Evolutionary conservation across 1,284 basidiomycete genomes (phyloP), one percentile per base, ranked within the genome.

Genomic region (Neolentinus lepideus): DNA sequence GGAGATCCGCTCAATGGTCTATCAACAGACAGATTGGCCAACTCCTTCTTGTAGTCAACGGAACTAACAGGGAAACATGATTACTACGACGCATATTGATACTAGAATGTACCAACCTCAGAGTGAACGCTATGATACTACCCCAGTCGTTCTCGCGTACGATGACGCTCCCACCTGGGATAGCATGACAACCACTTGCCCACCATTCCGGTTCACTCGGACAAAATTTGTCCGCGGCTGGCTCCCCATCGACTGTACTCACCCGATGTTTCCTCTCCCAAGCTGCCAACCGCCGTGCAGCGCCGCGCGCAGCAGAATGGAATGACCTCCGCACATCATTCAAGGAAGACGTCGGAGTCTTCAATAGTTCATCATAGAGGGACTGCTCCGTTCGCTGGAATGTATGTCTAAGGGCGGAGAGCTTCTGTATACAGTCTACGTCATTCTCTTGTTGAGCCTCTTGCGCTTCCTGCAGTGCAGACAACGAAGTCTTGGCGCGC

Each of bases 101-200:
- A 26, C 38, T 22, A 19, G 11, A 26, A 53, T 54, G 24, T 33
- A 62, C 69, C 25, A 58, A 84, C 83, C 84, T 84, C 51, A 88
- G 69, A 2, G 85, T 86, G 67, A 84, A 87, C 2, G 86, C 81
- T 59, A 88, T 88, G 52, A 89, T 81, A 63, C 84, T 88, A 1
- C 85, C 85, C 83, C 82, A 85, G 65, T 88, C 85, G 59, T 80
- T 75, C 61, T 90, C 88, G 52, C 79, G 67, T 8, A 90, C 76
- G 54, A 91, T 75, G 2, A 90, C 74, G 60, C 80, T 82, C 9
- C 84, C 79, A 2, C 83, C 82, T 14, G 88, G 87, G 16, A 87
- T 71, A 33, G 79, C 80, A 70, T 90, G 84, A 60, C 75, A 82
- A 6, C 75, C 75, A 19, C 68, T 70, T n/a, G 67, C 67, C 79